phyloP scores from a whole-genome alignment of 2,329 filamentous ascomycete genomes.

The Clonostachys sp. region DNA sequence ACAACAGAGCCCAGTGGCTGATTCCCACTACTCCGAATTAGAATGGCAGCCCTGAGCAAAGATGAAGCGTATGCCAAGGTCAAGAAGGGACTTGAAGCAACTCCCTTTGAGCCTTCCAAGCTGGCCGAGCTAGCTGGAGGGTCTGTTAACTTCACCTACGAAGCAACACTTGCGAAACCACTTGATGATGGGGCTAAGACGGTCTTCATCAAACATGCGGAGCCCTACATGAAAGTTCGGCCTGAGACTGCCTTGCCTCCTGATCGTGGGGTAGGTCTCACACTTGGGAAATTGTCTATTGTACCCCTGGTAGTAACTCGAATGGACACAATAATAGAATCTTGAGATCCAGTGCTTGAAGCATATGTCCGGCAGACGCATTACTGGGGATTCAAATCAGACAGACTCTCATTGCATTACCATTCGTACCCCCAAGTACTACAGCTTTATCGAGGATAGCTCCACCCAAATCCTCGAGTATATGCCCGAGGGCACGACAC shows the following conservation, averaged over 20 bases:
- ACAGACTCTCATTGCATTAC: constrained; percentile 6
- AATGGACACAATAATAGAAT: not conserved
- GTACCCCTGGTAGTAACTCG: too few relatives aligned
- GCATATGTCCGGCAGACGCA: not conserved
- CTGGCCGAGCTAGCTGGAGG: constrained; percentile 39
- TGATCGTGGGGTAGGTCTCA: constrained; percentile 41
- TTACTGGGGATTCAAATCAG: not conserved
- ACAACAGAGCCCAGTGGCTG: too few relatives aligned
- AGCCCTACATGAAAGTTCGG: constrained; percentile 41
- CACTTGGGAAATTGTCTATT: not conserved
- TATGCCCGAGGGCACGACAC: constrained; percentile 37
- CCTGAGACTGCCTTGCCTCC: constrained; percentile 39
- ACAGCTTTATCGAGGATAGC: constrained; percentile 36
- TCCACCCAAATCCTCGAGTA: constrained; percentile 52
- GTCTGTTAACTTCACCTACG: constrained; percentile 54
- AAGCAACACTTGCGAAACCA: constrained; percentile 34
- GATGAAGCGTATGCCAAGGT: not conserved
- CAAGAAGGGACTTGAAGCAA: not conserved
- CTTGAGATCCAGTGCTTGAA: constrained; percentile 24
- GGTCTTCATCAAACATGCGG: constrained; percentile 52
- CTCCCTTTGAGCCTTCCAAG: not conserved
- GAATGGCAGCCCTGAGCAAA: too few relatives aligned
- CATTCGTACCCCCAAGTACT: constrained; percentile 42
- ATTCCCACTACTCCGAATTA: too few relatives aligned
- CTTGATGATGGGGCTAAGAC: constrained; percentile 38